phyloP scores from a whole-genome alignment of 306 rosid species.

The Trichosanthes cucumerina region DNA sequence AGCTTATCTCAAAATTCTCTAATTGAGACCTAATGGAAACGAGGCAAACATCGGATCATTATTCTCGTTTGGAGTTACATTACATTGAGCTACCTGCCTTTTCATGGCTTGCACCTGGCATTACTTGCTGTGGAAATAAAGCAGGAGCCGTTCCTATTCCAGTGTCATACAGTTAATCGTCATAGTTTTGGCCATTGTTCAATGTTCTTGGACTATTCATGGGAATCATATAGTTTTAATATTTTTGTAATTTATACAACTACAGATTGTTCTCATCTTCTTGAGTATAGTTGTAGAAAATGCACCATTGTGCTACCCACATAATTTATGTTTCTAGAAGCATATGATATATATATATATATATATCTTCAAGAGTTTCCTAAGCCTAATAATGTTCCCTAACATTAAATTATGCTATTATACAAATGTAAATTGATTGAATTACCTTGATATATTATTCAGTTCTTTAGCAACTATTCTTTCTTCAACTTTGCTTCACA shows the following conservation, averaged over 20 bases:
- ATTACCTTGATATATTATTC: not conserved
- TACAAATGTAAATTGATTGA: not conserved
- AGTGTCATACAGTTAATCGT: conserved; percentile 16
- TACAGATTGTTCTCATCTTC: conserved; percentile 27
- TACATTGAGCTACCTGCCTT: conserved; percentile 1
- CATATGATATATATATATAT: no score
- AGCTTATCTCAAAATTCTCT: conserved; percentile 84
- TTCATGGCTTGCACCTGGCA: conserved; percentile 8
- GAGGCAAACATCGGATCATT: not conserved
- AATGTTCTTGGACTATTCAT: conserved; percentile 16
- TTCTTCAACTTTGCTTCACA: not conserved
- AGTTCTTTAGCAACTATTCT: not conserved
- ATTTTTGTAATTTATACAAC: conserved; percentile 37
- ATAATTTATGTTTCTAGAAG: conserved; percentile 3
- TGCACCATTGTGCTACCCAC: conserved; percentile 13
- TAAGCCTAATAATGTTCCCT: not conserved
- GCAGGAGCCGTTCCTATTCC: conserved; percentile 30
- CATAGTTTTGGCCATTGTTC: conserved; percentile 44
- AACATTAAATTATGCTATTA: not conserved
- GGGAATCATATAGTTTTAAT: conserved; percentile 22
- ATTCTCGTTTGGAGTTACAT: not conserved
- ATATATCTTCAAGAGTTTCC: not conserved
- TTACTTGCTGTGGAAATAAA: conserved; percentile 11
- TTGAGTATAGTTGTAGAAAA: conserved; percentile 3
- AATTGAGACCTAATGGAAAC: conserved; percentile 25